Percentiles rank a stretch among this genome's conserved stretches.
Conservation (phyloP, 768 basidiomycete genomes). For the Pleurotus cornucopiae region DNA sequence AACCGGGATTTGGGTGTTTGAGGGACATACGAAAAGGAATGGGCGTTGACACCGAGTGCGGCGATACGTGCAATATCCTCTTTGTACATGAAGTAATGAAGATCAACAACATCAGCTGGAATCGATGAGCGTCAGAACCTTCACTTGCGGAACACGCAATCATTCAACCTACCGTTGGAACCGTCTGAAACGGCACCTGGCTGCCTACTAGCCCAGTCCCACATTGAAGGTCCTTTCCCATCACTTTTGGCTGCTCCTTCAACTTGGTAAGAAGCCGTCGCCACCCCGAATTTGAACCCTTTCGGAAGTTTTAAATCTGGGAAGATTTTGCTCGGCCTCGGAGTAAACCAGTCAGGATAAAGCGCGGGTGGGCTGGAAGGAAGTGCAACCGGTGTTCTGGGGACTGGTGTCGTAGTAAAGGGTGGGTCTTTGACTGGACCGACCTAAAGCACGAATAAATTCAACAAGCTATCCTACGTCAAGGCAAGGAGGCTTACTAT, state of each 20-base stretch:
- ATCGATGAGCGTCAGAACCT: not conserved
- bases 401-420: conserved; percentile 40
- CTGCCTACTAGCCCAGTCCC: conserved; percentile 48
- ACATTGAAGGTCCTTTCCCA: conserved; percentile 43
- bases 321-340: conserved; percentile 37
- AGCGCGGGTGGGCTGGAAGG: conserved; percentile 41
- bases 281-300: conserved; percentile 48
- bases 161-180: conserved; percentile 30
- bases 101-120: conserved; percentile 40
- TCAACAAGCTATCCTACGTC: not conserved
- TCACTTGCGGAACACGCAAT: not conserved
- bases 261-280: conserved; percentile 50
- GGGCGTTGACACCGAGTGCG: conserved; percentile 46
- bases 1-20: not conserved
- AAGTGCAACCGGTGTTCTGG: conserved; percentile 29
- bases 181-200: conserved; percentile 37
- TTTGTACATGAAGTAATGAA: conserved; percentile 51
- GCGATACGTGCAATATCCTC: conserved; percentile 46
- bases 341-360: conserved; percentile 43
- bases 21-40: conserved; percentile 43
- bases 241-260: conserved; percentile 49
- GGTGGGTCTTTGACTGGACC: conserved; percentile 40
- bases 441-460: conserved; percentile 23
- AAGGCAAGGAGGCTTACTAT: conserved; percentile 21
- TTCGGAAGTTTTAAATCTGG: conserved; percentile 40